phyloP scores from a whole-genome alignment of 768 basidiomycete genomes.

The Serpula lacrymans region DNA sequence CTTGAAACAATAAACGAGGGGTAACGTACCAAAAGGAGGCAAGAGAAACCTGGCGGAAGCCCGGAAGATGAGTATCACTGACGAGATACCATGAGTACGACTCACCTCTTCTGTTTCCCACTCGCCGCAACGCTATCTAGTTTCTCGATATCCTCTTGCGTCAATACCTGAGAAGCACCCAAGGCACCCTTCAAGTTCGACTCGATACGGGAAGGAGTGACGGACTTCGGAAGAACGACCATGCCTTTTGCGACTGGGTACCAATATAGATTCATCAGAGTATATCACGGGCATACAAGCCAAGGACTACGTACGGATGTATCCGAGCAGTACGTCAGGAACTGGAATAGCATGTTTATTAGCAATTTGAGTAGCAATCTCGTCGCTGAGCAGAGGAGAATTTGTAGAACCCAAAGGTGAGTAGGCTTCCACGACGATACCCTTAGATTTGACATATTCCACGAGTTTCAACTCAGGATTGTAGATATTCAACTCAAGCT shows the following conservation, averaged over 20 bases:
- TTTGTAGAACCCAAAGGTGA: constrained; percentile 74
- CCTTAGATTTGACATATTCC: constrained; percentile 58
- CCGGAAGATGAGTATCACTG: no score
- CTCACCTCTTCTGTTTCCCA: constrained; percentile 64
- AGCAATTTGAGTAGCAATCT: constrained; percentile 57
- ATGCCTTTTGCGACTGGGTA: constrained; percentile 59
- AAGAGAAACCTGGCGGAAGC: constrained; percentile 56
- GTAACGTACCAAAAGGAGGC: constrained; percentile 71
- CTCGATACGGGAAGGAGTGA: constrained; percentile 65
- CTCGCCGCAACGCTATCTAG: constrained; percentile 54
- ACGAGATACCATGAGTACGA: no score
- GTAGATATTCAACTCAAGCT: constrained; percentile 75
- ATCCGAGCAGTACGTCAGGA: constrained; percentile 59
- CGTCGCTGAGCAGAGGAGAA: constrained; percentile 64
- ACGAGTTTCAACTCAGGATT: constrained; percentile 71
- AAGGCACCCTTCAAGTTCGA: constrained; percentile 54
- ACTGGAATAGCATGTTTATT: constrained; percentile 50
- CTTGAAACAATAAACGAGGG: no score
- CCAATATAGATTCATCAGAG: no score
- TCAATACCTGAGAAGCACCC: constrained; percentile 42
- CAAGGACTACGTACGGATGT: constrained; percentile 43
- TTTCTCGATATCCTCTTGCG: constrained; percentile 46
- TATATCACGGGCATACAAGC: no score
- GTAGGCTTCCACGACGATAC: constrained; percentile 73
- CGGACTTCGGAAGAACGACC: constrained; percentile 73